Base-by-base conservation (phyloP, 1,284 basidiomycete genomes). In the Prillingera fragicola region DNA sequence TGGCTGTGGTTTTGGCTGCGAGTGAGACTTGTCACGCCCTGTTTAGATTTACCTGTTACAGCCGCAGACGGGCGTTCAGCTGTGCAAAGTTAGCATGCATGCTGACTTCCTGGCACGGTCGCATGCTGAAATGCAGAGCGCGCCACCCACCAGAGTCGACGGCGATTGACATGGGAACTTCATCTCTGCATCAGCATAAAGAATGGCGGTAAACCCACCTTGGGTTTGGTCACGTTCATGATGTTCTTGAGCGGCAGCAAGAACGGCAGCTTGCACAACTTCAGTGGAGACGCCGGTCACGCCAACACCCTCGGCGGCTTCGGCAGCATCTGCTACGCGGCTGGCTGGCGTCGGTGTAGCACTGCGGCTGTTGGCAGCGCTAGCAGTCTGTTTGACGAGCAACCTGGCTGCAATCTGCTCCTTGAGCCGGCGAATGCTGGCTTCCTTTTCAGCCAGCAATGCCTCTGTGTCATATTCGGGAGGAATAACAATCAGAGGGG, bases 341-440 rank as follows among this genome's bases (percentile, higher is more conserved):
- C 15, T 41, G 9, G 22, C 17, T 4, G 40, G 17, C 10, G 15
- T 14, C 8, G 34, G 31, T 5, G 34, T 27, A n/a, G 9, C 12
- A 3, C 31, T 28, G 33, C 41, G 14, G 27, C 29, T 3, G 38
- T 24, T 2, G 53, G 45, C 15, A 43, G 26, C 24, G 14, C 28
- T 19, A 4, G 47, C 42, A 41, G 43, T 52, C 38, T 46, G 44
- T 48, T 44, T 55, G 18, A 38, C 45, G 28, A 38, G 37, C 52
- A 67, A 40, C 36, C 42, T 47, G 21, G 40, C 54, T 9, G 58
- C 57, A 22, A 68, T 68, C 40, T 62, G 54, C 39, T 62, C 65
- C 41, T 52, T 60, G 35, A 68, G 48, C 19, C 48, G 40, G 27
- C 55, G 42, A 8, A 69, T 69, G 27, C 51, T 51, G 37, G 55